Conservation (phyloP, 371 early-diverging fungal species). For the Rhizopus sp. region DNA sequence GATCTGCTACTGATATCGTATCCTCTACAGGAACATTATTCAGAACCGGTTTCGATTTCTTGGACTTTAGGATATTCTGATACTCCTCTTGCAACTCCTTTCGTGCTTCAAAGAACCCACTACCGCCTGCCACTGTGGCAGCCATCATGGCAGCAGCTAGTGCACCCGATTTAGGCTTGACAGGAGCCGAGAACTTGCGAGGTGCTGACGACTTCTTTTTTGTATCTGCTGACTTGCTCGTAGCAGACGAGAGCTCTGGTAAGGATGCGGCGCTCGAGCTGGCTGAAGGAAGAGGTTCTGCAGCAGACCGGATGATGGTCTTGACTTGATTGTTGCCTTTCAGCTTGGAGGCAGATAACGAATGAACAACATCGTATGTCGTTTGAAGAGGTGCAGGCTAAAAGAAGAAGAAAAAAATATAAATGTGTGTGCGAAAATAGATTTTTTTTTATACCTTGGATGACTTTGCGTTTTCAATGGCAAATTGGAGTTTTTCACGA, state of each 20-base stretch:
- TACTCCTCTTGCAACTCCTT: constrained; percentile 25
- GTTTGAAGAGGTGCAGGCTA: constrained; percentile 43
- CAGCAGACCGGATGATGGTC: constrained; percentile 28
- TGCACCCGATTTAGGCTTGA: constrained; percentile 47
- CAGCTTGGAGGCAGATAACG: constrained; percentile 40
- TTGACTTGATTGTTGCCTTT: constrained; percentile 31
- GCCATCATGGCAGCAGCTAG: constrained; percentile 58
- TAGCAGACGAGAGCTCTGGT: constrained; percentile 16
- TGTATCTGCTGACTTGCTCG: constrained; percentile 14
- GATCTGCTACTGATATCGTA: no score
- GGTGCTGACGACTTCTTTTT: constrained; percentile 39
- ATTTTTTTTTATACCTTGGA: constrained; percentile 19
- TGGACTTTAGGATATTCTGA: constrained; percentile 10
- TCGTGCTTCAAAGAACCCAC: constrained; percentile 41
- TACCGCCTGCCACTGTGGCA: constrained; percentile 48
- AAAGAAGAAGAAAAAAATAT: neutral
- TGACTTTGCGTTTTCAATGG: constrained; percentile 43
- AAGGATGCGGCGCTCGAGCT: constrained; percentile 7
- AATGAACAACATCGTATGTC: constrained; percentile 43
- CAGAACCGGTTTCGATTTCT: constrained; percentile 12
- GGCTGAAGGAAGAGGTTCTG: constrained; percentile 25
- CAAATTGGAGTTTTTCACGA: constrained; percentile 40
- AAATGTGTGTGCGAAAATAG: neutral
- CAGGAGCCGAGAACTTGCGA: constrained; percentile 34
- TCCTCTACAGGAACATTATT: neutral